Evolutionary conservation across 148 eudicot species (phyloP).

Genomic region (Rhododendron kiyosumense): DNA sequence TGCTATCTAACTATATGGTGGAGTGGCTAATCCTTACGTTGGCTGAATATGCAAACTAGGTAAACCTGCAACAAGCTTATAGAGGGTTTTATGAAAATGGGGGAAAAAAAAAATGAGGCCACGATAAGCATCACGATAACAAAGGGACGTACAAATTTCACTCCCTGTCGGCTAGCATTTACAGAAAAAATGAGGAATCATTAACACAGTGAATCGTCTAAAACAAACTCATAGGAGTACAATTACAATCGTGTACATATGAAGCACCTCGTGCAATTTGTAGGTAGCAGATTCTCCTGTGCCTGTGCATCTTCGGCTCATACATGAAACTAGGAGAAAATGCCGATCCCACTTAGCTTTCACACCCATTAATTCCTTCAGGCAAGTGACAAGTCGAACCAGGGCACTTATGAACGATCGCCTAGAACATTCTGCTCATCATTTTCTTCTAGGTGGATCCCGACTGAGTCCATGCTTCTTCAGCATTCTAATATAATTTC

Average conservation of each 20-base stretch:
- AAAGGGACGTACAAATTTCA: not conserved
- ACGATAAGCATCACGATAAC: not conserved
- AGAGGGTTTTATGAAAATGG: not conserved
- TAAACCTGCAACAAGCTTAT: not conserved
- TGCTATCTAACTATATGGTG: not conserved
- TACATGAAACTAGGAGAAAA: not conserved
- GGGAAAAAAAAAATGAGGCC: not conserved
- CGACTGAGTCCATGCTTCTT: slow-evolving; percentile 77
- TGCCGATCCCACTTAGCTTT: not conserved
- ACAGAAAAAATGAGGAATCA: not conserved
- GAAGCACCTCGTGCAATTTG: not conserved
- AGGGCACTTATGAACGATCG: not conserved
- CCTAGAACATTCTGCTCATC: slow-evolving; percentile 9
- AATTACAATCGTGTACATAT: not conserved
- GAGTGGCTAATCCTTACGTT: too few species aligned
- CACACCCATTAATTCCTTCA: not conserved
- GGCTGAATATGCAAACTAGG: not conserved
- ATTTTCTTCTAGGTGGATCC: slow-evolving; percentile 62
- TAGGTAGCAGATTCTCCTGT: not conserved
- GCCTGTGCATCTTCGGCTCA: not conserved
- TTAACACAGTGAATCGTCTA: not conserved
- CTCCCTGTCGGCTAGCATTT: not conserved
- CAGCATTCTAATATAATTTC: slow-evolving; percentile 59
- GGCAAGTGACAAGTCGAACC: not conserved
- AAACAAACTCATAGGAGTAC: not conserved